Evolutionary conservation across 2,329 filamentous ascomycete species (phyloP).

Genomic region (Bipolaris gigantea): DNA sequence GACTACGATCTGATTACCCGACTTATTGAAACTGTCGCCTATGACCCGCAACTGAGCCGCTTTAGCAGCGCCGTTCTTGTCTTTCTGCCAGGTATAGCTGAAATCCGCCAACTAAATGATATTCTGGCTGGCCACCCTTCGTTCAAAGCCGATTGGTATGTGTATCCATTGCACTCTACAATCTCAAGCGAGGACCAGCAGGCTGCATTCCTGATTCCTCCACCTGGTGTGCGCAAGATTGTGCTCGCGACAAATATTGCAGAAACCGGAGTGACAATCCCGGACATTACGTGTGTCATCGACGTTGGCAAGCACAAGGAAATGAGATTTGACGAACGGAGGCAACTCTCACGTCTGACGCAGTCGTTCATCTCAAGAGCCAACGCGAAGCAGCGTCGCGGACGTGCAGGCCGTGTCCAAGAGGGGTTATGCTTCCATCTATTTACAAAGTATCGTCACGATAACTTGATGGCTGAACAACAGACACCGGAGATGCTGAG

Average conservation of each 20-base stretch:
- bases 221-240: conserved; percentile 82
- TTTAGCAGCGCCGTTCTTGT: conserved; percentile 93
- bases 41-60: conserved; percentile 62
- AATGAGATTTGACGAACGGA: conserved; percentile 92
- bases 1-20: conserved; percentile 85
- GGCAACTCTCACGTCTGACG: conserved; percentile 85
- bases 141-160: conserved; percentile 76
- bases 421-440: conserved; percentile 94
- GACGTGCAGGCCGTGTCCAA: conserved; percentile 92
- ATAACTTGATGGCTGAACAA: conserved; percentile 80
- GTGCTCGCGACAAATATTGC: conserved; percentile 98
- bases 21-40: conserved; percentile 75
- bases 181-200: conserved; percentile 98
- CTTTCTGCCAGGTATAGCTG: conserved; percentile 91
- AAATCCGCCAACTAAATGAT: conserved; percentile 87
- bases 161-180: conserved; percentile 89
- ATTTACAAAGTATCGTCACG: conserved; percentile 87
- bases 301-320: conserved; percentile 97
- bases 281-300: conserved; percentile 94
- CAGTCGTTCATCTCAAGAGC: conserved; percentile 95
- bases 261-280: conserved; percentile 97
- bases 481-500: conserved; percentile 97
- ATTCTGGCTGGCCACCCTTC: conserved; percentile 74
- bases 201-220: conserved; percentile 83
- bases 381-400: conserved; percentile 92